Evolutionary conservation across 1,284 basidiomycete genomes (phyloP), one percentile per base, ranked within the genome.

Genomic region (Flammula alnicola): DNA sequence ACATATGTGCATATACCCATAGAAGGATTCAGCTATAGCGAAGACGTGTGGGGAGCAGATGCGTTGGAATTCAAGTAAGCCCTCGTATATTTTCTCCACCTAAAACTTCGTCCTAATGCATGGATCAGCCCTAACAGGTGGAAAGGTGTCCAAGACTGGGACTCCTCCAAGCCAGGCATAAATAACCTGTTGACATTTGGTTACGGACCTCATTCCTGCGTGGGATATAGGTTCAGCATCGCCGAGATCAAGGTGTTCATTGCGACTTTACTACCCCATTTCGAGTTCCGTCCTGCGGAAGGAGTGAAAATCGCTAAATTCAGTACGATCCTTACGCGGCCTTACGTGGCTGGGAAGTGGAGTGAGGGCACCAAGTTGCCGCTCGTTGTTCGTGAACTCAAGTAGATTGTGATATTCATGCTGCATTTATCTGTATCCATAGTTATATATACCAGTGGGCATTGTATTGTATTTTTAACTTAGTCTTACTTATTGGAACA

Each of bases 1-100:
- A 77, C 73, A 52, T 79, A 74, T 51, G 67, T 82, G 7, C 79
- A 83, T 55, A 74, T 83, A 39, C 79, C 80, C 3, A 74, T 82
- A 23, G 80, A 82, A 59, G 80, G 78, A 1, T 59, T 80, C 32
- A 81, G 78, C 56, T 63, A 73, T 40, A 67, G 68, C 47, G 72
- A 75, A 54, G 75, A 76, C 20, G 69, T 81, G 30, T 83, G 80
- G 80, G 79, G 80, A 2, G 56, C 64, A 32, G 78, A 81, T 59
- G 76, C 78, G 3, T 58, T 63, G 37, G 58, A 69, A 47, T 83
- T 82, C 67, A 76, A 75, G 79, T 80, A 54, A 44, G 74, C 63
- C 23, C n/a, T n/a, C 6, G 11, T 22, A 10, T 36, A 26, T 19
- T 19, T 38, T 40, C 23, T 43, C 10, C 11, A 4, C 14, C 30